Evolutionary conservation across 2,329 filamentous ascomycete species (phyloP).

Genomic region (Colletotrichum spaethianum): DNA sequence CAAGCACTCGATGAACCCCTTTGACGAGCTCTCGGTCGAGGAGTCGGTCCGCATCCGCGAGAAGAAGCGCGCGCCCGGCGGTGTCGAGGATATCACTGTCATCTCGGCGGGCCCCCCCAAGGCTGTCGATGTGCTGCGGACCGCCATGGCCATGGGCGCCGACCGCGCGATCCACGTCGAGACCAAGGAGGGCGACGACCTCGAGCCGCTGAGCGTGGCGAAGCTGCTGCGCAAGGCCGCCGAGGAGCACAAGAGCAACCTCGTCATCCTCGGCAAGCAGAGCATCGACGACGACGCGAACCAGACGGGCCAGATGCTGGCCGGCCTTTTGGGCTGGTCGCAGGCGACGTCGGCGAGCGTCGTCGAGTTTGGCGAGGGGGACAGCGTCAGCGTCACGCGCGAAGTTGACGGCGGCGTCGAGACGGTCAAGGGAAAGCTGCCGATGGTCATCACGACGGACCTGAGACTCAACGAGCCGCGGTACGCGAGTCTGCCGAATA

Average conservation of each 20-base stretch:
- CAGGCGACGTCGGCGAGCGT: constrained; percentile 95
- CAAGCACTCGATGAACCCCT: constrained; percentile 99
- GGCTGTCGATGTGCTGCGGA: constrained; percentile 89
- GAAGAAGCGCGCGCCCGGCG: constrained; percentile 78
- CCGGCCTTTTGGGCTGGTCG: constrained; percentile 90
- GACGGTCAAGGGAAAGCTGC: constrained; percentile 87
- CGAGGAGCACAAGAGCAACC: constrained; percentile 87
- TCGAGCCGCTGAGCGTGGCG: constrained; percentile 92
- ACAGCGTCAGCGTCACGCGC: constrained; percentile 82
- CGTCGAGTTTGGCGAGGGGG: constrained; percentile 81
- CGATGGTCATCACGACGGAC: constrained; percentile 96
- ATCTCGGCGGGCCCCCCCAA: constrained; percentile 92
- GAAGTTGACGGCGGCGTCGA: constrained; percentile 98
- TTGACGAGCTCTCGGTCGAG: constrained; percentile 98
- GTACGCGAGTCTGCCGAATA: constrained; percentile 96
- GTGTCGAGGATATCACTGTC: constrained; percentile 92
- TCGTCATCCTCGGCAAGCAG: constrained; percentile 97
- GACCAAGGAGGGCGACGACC: constrained; percentile 78
- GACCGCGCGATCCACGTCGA: constrained; percentile 94
- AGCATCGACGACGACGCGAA: constrained; percentile 96
- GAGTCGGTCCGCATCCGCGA: constrained; percentile 96
- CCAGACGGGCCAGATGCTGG: constrained; percentile 99
- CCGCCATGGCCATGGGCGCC: constrained; percentile 98
- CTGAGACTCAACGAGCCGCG: constrained; percentile 93
- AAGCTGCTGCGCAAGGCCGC: constrained; percentile 89